These are phyloP conservation scores for Globisporangium mamillatum DNA, from an alignment of 352 stramenopile genomes.

Conservation along the genomic window DNA sequence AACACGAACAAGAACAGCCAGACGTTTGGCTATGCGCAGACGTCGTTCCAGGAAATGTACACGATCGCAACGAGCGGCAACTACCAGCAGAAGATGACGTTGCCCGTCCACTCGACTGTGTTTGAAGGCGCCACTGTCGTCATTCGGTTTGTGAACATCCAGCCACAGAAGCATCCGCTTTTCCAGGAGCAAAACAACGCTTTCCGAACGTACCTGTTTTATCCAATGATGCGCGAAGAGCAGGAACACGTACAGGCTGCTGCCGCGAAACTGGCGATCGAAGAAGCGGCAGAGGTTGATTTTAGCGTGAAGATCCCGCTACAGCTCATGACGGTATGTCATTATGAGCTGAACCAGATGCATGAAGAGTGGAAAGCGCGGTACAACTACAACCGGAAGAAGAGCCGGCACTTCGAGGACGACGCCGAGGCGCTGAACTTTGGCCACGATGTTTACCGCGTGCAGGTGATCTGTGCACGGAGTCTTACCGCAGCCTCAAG, in stretches of 20 bases:
- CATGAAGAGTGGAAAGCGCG: conserved; percentile 67
- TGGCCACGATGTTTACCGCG: conserved; percentile 73
- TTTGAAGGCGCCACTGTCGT: conserved; percentile 58
- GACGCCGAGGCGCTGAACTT: conserved; percentile 76
- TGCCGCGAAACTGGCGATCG: conserved; percentile 64
- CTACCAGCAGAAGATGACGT: conserved; percentile 57
- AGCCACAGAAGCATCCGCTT: conserved; percentile 42
- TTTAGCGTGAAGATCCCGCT: conserved; percentile 80
- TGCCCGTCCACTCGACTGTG: conserved; percentile 64
- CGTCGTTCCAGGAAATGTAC: conserved; percentile 80
- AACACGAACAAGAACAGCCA: conserved; percentile 60
- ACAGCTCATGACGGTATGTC: conserved; percentile 71
- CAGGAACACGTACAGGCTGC: conserved; percentile 41
- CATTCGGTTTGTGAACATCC: conserved; percentile 55
- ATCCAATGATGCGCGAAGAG: conserved; percentile 53
- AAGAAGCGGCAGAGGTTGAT: conserved; percentile 75
- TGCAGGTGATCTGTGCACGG: conserved; percentile 66
- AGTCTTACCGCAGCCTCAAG: conserved; percentile 31
- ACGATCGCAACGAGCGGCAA: conserved; percentile 57
- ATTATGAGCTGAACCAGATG: conserved; percentile 69
- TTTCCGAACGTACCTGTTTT: conserved; percentile 67
- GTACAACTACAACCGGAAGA: conserved; percentile 83
- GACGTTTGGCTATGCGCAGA: conserved; percentile 66
- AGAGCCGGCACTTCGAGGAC: conserved; percentile 73
- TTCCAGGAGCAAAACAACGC: conserved; percentile 49